Conservation (phyloP, 2,329 filamentous ascomycete species). For the Emmonsiellopsis sp. region DNA sequence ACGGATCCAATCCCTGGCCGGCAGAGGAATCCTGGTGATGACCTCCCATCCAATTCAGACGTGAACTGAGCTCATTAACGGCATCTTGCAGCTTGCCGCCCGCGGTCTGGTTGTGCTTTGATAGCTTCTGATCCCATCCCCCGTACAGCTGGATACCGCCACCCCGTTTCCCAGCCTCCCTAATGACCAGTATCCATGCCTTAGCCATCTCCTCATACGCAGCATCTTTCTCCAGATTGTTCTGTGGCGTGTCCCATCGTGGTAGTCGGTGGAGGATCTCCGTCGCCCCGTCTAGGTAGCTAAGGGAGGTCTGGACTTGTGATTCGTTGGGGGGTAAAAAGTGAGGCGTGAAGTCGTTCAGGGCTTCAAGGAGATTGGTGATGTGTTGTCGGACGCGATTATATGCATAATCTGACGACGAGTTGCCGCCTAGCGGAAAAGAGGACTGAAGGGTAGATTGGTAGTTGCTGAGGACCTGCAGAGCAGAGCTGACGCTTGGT, state of each 20-base stretch:
- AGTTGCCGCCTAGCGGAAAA: constrained; percentile 76
- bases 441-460: constrained; percentile 67
- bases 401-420: constrained; percentile 86
- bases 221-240: constrained; percentile 88
- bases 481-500: constrained; percentile 72
- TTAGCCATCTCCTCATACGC: constrained; percentile 94
- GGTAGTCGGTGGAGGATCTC: constrained; percentile 83
- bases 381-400: constrained; percentile 81
- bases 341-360: constrained; percentile 90
- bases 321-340: constrained; percentile 87
- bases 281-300: constrained; percentile 83
- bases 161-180: constrained; percentile 81
- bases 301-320: constrained; percentile 72
- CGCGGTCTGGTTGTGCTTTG: constrained; percentile 80
- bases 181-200: constrained; percentile 86
- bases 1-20: constrained; percentile 27
- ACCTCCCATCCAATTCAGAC: constrained; percentile 68
- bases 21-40: constrained; percentile 20
- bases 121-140: constrained; percentile 82
- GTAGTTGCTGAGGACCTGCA: constrained; percentile 75
- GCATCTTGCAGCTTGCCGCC: constrained; percentile 73
- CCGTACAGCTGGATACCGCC: constrained; percentile 82
- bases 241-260: constrained; percentile 78
- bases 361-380: constrained; percentile 71
- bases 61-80: constrained; percentile 64